A percentile compares a stretch with the other conserved stretches of the same genome.
phyloP scores from a whole-genome alignment of 805 yeast species.

The Metahyphopichia silvanorum region DNA sequence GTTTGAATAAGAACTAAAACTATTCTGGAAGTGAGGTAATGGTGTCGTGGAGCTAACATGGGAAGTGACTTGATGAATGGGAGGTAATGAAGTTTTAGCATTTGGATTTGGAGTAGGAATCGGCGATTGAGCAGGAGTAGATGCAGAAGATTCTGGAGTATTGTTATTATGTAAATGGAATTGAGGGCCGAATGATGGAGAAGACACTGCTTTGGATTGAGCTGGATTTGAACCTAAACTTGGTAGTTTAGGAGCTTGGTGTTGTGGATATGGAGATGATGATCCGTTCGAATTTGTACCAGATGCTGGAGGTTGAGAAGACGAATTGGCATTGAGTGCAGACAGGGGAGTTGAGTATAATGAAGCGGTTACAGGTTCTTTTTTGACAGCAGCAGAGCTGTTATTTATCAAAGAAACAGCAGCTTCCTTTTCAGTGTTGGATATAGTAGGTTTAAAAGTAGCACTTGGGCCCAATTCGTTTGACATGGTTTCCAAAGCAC shows the following conservation, averaged over 20 bases:
- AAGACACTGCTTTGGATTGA: constrained; percentile 17
- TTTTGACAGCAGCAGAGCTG: constrained; percentile 15
- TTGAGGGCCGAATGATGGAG: constrained; percentile 49
- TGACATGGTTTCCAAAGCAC: constrained; percentile 43
- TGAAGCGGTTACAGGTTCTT: constrained; percentile 5
- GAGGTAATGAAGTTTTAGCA: constrained; percentile 21
- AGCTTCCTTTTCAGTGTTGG: constrained; percentile 7
- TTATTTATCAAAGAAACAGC: constrained; percentile 35
- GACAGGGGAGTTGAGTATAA: constrained; percentile 35
- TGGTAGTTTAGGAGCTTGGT: constrained; percentile 29
- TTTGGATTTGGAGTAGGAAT: constrained; percentile 22
- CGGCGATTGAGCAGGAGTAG: constrained; percentile 7
- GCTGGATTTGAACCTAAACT: constrained; percentile 19
- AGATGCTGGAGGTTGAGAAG: not conserved
- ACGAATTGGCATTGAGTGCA: constrained; percentile 26
- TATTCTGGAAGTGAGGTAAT: constrained; percentile 26
- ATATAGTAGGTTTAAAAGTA: constrained; percentile 26
- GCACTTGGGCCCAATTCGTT: constrained; percentile 44
- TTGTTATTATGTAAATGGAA: constrained; percentile 18
- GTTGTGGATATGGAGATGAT: constrained; percentile 9
- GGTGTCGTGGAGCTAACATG: constrained; percentile 11
- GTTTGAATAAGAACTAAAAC: constrained; percentile 8
- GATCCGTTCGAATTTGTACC: too few species aligned
- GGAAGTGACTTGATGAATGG: constrained; percentile 19
- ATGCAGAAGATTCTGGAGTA: constrained; percentile 3